phyloP scores from a whole-genome alignment of 2,329 filamentous ascomycete genomes.

The Penicillium italicum region DNA sequence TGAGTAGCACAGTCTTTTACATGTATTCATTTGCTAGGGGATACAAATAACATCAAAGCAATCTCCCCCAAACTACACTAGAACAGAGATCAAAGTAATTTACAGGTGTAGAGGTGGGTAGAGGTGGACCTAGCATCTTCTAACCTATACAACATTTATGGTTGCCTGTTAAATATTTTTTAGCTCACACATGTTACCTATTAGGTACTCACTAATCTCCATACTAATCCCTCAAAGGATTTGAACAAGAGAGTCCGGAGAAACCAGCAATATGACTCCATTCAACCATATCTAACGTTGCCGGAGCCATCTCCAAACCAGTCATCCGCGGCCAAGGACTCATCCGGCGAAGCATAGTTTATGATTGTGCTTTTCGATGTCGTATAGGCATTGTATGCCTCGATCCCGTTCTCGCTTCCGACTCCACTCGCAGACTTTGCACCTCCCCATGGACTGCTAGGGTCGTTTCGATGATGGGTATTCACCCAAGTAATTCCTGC shows the following conservation, averaged over 20 bases:
- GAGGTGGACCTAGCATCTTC: background rate
- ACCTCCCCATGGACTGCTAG: slow-evolving; percentile 68
- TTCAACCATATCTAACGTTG: slow-evolving; percentile 59
- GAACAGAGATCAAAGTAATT: background rate
- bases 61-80: background rate
- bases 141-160: background rate
- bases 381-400: slow-evolving; percentile 59
- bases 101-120: background rate
- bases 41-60: background rate
- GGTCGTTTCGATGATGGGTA: slow-evolving; percentile 67
- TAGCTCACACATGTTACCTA: too few species aligned
- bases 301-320: slow-evolving; percentile 63
- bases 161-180: background rate
- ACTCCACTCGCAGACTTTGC: slow-evolving; percentile 59
- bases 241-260: background rate
- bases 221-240: background rate
- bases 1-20: background rate
- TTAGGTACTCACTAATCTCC: background rate
- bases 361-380: slow-evolving; percentile 45
- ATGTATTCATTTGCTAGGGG: background rate
- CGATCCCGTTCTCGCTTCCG: slow-evolving; percentile 69
- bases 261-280: background rate
- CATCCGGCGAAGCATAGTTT: slow-evolving; percentile 53
- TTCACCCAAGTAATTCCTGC: slow-evolving; percentile 50
- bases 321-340: slow-evolving; percentile 35